Percentiles rank a stretch among this genome's conserved stretches.
These are phyloP conservation scores for Aplosporella prunicola DNA, from an alignment of 2,329 filamentous ascomycete species.

Conservation along the genomic window DNA sequence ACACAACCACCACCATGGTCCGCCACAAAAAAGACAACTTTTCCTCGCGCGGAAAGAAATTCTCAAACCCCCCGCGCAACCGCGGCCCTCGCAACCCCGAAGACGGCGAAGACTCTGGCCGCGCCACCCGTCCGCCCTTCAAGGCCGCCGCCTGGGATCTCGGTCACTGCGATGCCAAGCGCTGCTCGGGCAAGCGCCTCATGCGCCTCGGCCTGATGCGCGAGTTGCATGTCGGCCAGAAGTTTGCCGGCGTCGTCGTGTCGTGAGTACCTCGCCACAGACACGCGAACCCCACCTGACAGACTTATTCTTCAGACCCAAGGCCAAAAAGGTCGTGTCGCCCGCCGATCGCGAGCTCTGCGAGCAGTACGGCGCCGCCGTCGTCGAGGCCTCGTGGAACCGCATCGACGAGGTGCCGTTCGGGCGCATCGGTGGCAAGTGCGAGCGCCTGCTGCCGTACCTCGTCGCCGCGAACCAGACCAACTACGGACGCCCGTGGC, in stretches of 20 bases:
- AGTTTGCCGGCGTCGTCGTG: slow-evolving; percentile 84
- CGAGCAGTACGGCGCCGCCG: slow-evolving; percentile 82
- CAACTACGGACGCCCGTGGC: slow-evolving; percentile 94
- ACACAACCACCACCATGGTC: slow-evolving; percentile 52
- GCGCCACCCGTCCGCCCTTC: slow-evolving; percentile 41
- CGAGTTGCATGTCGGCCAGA: slow-evolving; percentile 82
- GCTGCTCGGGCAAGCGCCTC: slow-evolving; percentile 90
- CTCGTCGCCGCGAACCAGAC: slow-evolving; percentile 93
- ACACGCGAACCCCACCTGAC: not conserved
- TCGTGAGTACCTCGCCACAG: slow-evolving; percentile 40
- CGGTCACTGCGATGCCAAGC: slow-evolving; percentile 92
- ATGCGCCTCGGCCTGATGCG: slow-evolving; percentile 92
- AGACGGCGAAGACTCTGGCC: slow-evolving; percentile 29
- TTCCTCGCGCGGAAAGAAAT: slow-evolving; percentile 57
- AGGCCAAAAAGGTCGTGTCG: slow-evolving; percentile 76
- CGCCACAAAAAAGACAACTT: slow-evolving; percentile 90
- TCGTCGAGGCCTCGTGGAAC: slow-evolving; percentile 97
- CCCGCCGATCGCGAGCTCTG: slow-evolving; percentile 74
- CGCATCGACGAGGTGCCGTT: slow-evolving; percentile 86
- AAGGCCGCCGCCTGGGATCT: slow-evolving; percentile 98
- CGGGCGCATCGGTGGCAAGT: slow-evolving; percentile 83
- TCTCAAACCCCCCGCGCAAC: slow-evolving; percentile 48
- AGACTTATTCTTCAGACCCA: slow-evolving; percentile 45
- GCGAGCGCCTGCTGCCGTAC: slow-evolving; percentile 83
- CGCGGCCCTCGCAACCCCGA: slow-evolving; percentile 40